Conservation (phyloP, 2,329 filamentous ascomycete species). For the Microcyclospora pomicola region DNA sequence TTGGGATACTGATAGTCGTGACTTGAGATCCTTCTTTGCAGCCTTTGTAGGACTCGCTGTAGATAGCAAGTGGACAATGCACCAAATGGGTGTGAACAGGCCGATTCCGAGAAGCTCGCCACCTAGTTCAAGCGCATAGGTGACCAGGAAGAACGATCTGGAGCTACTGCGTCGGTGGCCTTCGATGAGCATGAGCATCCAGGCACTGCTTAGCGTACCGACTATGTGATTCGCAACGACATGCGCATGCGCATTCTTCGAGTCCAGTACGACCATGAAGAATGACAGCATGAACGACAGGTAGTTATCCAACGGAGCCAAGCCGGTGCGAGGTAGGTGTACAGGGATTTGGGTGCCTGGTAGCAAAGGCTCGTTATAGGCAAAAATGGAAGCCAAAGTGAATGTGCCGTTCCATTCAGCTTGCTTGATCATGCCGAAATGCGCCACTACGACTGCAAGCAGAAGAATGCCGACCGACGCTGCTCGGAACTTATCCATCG, state of each 20-base stretch:
- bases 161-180: constrained; percentile 5
- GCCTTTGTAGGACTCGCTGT: constrained; percentile 3
- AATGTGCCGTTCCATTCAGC: constrained; percentile 11
- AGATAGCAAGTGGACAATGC: constrained; percentile 7
- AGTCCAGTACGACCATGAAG: constrained; percentile 9
- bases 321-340: constrained; percentile 7
- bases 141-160: constrained; percentile 5
- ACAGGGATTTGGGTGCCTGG: constrained; percentile 11
- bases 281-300: constrained; percentile 12
- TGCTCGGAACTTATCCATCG: no score
- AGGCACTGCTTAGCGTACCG: constrained; percentile 10
- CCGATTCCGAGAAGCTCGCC: constrained; percentile 13
- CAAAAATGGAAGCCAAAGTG: constrained; percentile 5
- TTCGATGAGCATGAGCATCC: constrained; percentile 11
- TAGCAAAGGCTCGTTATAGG: constrained; percentile 7
- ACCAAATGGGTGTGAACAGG: constrained; percentile 11
- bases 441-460: constrained; percentile 3
- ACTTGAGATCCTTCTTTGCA: constrained; percentile 1
- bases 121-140: constrained; percentile 10
- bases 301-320: constrained; percentile 10
- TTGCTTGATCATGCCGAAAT: constrained; percentile 9
- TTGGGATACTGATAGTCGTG: not conserved
- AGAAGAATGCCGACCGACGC: constrained; percentile 2
- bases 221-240: constrained; percentile 10
- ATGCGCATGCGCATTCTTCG: constrained; percentile 10